A percentile compares a stretch with the other conserved stretches of the same genome.
These are phyloP conservation scores for Durusdinium trenchii DNA, from an alignment of 73 alveolate species.

Conservation along the genomic window DNA sequence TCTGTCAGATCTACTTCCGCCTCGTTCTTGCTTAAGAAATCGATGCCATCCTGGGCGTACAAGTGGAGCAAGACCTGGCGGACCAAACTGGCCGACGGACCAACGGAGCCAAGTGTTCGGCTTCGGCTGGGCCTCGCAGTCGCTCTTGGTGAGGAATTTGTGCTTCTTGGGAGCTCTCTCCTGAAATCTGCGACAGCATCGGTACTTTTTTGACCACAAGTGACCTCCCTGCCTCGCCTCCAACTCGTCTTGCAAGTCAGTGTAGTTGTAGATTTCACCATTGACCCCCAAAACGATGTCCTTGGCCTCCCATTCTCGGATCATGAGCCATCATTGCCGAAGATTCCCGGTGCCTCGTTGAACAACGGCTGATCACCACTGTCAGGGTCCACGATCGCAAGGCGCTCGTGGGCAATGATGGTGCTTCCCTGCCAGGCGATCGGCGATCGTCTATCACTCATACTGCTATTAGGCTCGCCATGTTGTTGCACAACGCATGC, in stretches of 20 bases:
- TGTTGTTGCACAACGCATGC: too few relatives aligned
- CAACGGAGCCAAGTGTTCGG: too few relatives aligned
- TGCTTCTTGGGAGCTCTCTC: constrained; percentile 33
- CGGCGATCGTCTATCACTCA: too few relatives aligned
- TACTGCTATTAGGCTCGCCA: too few relatives aligned
- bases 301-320: background rate
- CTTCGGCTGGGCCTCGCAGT: constrained; percentile 68
- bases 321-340: background rate
- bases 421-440: constrained; percentile 48
- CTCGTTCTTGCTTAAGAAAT: constrained; percentile 73
- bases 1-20: background rate
- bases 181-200: too few relatives aligned
- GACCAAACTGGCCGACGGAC: too few relatives aligned
- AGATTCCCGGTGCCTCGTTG: constrained; percentile 48
- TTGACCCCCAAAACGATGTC: constrained; percentile 79
- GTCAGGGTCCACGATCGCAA: constrained; percentile 93
- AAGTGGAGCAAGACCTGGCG: constrained; percentile 71
- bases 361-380: constrained; percentile 88
- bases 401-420: constrained; percentile 89
- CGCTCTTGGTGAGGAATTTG: constrained; percentile 86
- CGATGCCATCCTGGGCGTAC: constrained; percentile 84
- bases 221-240: constrained; percentile 1
- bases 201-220: too few relatives aligned
- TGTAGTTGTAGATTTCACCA: constrained; percentile 87
- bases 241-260: constrained; percentile 19